A percentile compares a stretch with the other conserved stretches of the same genome.
These are phyloP conservation scores for Exserohilum rostratum DNA, from an alignment of 2,329 filamentous ascomycete species.

Conservation along the genomic window DNA sequence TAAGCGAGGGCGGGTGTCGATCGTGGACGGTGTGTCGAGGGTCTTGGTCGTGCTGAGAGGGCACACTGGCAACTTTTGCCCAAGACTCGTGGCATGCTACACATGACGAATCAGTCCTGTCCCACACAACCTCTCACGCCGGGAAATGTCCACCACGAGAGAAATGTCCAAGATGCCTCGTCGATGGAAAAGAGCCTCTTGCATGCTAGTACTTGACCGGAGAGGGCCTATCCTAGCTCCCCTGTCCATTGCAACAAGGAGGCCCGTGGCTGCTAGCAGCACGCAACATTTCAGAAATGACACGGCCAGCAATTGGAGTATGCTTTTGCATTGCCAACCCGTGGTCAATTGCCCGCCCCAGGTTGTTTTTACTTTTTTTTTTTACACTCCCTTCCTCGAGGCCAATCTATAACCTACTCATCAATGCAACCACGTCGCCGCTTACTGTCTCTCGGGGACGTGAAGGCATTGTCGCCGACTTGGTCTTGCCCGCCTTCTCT, in stretches of 20 bases:
- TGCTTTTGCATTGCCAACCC: neutral
- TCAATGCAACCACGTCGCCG: neutral
- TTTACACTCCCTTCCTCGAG: too few species aligned
- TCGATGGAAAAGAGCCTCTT: neutral
- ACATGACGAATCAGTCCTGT: neutral
- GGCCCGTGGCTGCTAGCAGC: conserved; percentile 1
- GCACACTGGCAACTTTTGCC: neutral
- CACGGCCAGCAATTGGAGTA: neutral
- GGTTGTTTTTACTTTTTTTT: too few species aligned
- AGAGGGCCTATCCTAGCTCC: neutral
- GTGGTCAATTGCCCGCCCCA: neutral
- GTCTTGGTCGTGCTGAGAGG: conserved; percentile 7
- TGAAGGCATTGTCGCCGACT: too few species aligned
- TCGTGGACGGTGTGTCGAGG: conserved; percentile 1
- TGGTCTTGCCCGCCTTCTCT: too few species aligned
- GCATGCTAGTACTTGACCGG: neutral
- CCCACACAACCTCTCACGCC: neutral
- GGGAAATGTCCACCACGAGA: neutral
- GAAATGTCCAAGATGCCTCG: neutral
- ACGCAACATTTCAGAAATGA: neutral
- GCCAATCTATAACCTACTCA: too few species aligned
- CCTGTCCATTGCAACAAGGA: conserved; percentile 7
- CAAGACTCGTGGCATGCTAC: neutral
- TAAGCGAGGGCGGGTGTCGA: conserved; percentile 6
- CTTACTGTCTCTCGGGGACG: neutral